Base-by-base conservation (phyloP, 306 rosid genomes). In the Vigna radiata region DNA sequence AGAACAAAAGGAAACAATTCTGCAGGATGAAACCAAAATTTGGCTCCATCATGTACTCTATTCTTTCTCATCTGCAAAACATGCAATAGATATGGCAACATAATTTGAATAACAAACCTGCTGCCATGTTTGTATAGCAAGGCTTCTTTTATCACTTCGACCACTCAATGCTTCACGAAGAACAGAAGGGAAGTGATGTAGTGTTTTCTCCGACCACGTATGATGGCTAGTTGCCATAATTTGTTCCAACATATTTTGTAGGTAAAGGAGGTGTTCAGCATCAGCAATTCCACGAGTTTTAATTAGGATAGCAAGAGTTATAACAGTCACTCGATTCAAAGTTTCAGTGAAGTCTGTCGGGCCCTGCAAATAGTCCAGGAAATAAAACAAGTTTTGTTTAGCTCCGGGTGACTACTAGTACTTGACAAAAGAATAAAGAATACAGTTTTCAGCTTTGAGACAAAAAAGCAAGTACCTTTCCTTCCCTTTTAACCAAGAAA, bases 201-300 rank as follows among this genome's bases (percentile, higher is more conserved):
- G 85, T 48, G 99, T 95, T 88, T 89, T 90, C 68, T 95, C 97
- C 15, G 99, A 95, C 99, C 99, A 95, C 33, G 96, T 86, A 84
- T 95, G 99, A 33, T 85, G 83, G 78, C 99, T 91, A 69, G 81
- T 86, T 63, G 89, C 92, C 91, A 95, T 52, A 82, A 90, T 90
- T 87, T 95, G 99, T 60, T 95, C 99, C 83, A 95, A 80, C 97
- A 92, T 90, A 70, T 85, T 85, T 77, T 80, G 99, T 62, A 95
- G 93, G 80, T 89, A 95, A 79, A 86, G 96, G 79, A 95, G 66
- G 79, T 95, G 96, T 64, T 92, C 99, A 52, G 97, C 97, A 77
- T 92, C 99, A n/a, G 97, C 90, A 86, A 95, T 86, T 83, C 99
- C 99, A 43, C 97, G 92, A 63, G 99, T 95, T 81, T 92, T 95